Base-by-base conservation (phyloP, 2,329 filamentous ascomycete species). In the Diaporthe batatas region DNA sequence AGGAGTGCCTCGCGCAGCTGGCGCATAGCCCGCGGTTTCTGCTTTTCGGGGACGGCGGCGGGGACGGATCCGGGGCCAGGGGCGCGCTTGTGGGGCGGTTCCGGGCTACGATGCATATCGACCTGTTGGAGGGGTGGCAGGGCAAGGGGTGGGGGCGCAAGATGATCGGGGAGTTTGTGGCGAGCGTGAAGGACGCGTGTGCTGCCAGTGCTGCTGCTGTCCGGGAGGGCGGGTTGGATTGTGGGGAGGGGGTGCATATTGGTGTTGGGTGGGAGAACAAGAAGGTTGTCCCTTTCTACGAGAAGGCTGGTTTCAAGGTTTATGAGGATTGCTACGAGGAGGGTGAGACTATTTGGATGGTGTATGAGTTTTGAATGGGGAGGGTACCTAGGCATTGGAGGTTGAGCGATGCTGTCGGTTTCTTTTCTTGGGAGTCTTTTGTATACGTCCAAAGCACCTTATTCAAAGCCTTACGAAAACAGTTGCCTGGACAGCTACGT, bases 71-170 rank as follows among this genome's bases (percentile, higher is more conserved):
- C n/a, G n/a, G 81, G 55, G 82, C 79, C 47, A 83, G 82, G 73
- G 79, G 77, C 73, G 81, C 80, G 65, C 73, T 85, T 58, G 79
- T 77, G 21, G 72, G 75, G 29, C 75, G 75, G 65, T 85, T 82
- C 75, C 77, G 81, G 72, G 85, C 82, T 5, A 87, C 85, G 72
- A 82, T 88, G 85, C 86, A 88, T 78, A 85, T 88, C 68, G 84
- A 88, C 74, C 73, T 88, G 75, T 77, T 88, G 71, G 80, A 81
- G 36, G 77, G 72, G 72, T 84, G 77, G 76, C 84, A 86, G 79
- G 80, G 81, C 0, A 73, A 77, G 36, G 86, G 86, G 1, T 87
- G 85, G 85, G 86, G 86, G 6, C 77, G 81, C 71, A 78, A 78
- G 79, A 70, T 85, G 79, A 79, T 86, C 64, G 81, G 82, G 57